Percentiles rank a stretch among this genome's conserved stretches.
phyloP scores from a whole-genome alignment of 2,329 filamentous ascomycete genomes.

The Paraconiothyrium sp. region DNA sequence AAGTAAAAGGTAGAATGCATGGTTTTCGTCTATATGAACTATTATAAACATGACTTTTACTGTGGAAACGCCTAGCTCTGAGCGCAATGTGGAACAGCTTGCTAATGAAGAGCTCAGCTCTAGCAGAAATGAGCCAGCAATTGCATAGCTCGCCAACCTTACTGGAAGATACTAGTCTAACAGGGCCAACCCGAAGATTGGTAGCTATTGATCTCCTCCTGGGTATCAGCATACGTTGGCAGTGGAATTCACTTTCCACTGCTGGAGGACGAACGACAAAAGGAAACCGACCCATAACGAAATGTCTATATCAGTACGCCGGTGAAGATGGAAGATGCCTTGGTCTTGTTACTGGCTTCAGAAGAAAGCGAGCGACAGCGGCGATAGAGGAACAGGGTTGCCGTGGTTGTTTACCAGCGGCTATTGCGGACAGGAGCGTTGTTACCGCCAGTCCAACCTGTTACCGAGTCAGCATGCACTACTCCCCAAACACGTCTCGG shows the following conservation, averaged over 20 bases:
- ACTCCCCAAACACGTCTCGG: conserved; percentile 20
- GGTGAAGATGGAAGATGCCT: conserved; percentile 15
- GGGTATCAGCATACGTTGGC: conserved; percentile 45
- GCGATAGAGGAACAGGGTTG: conserved; percentile 17
- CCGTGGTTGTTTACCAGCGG: conserved; percentile 47
- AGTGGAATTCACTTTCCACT: conserved; percentile 7
- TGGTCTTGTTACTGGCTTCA: conserved; percentile 13
- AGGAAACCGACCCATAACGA: conserved; percentile 15
- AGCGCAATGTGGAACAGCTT: conserved; percentile 30
- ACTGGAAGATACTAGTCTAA: conserved; percentile 44
- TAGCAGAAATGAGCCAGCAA: conserved; percentile 12
- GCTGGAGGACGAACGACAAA: conserved; percentile 20
- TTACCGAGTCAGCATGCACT: conserved; percentile 27
- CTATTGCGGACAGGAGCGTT: conserved; percentile 51
- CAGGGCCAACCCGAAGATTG: conserved; percentile 23
- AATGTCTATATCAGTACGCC: conserved; percentile 41
- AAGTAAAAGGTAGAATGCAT: not conserved
- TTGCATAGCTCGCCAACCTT: conserved; percentile 22
- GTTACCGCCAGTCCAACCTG: conserved; percentile 52
- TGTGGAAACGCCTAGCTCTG: conserved; percentile 35
- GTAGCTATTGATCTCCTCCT: conserved; percentile 31
- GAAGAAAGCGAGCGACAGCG: conserved; percentile 19
- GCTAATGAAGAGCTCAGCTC: conserved; percentile 2
- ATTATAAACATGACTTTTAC: conserved; percentile 41
- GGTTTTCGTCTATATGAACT: conserved; percentile 32